phyloP scores from a whole-genome alignment of 2,329 filamentous ascomycete genomes.

The Diplodia sapinea region DNA sequence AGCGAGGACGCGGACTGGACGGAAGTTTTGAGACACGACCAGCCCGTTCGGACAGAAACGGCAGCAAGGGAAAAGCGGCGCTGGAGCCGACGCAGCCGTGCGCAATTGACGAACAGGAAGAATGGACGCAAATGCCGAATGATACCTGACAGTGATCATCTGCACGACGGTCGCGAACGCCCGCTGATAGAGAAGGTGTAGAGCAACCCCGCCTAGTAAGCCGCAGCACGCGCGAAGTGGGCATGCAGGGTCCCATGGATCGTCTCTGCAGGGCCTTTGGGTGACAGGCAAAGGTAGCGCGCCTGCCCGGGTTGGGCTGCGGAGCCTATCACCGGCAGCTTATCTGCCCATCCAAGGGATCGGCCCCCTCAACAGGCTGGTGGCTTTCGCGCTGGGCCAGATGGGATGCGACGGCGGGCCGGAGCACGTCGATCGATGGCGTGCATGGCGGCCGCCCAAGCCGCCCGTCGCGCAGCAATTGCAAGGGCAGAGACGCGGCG shows the following conservation, averaged over 20 bases:
- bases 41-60: slow-evolving; percentile 6
- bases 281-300: slow-evolving; percentile 13
- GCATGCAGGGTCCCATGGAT: slow-evolving; percentile 31
- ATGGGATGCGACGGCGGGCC: slow-evolving; percentile 16
- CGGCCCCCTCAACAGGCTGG: slow-evolving; percentile 7
- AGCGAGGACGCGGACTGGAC: not conserved
- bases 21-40: slow-evolving; percentile 21
- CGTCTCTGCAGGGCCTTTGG: slow-evolving; percentile 20
- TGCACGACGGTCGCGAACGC: slow-evolving; percentile 5
- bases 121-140: not conserved
- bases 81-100: slow-evolving; percentile 9
- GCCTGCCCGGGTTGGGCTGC: not conserved
- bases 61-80: slow-evolving; percentile 14
- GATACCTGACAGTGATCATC: slow-evolving; percentile 10
- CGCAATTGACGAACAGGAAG: not conserved
- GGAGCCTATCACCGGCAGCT: slow-evolving; percentile 18
- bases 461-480: slow-evolving; percentile 30
- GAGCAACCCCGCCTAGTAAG: not conserved
- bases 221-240: slow-evolving; percentile 27
- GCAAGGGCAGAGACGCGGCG: slow-evolving; percentile 13
- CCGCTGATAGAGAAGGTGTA: not conserved
- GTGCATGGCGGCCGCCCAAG: slow-evolving; percentile 28
- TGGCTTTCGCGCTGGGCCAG: slow-evolving; percentile 9
- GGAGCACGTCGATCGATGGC: slow-evolving; percentile 15
- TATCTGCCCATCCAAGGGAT: slow-evolving; percentile 10